A percentile compares a stretch with the other conserved stretches of the same genome.
phyloP scores from a whole-genome alignment of 2,329 filamentous ascomycete genomes.

The Zymoseptoria passerinii region DNA sequence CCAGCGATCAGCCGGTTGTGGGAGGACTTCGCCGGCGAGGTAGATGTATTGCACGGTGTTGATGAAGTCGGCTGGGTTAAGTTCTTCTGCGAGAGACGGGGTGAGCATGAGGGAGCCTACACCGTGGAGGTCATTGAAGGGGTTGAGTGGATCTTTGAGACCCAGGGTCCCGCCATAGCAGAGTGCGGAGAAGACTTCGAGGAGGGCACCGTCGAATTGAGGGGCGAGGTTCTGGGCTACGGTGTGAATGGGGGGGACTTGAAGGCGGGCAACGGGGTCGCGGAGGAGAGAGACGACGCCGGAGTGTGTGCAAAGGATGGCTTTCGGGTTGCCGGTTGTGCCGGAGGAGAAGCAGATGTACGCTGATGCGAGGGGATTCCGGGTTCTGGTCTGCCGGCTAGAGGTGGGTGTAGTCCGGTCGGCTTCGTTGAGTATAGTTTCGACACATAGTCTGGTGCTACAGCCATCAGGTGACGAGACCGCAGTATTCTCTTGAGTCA shows the following conservation, averaged over 20 bases:
- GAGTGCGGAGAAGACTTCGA: background rate
- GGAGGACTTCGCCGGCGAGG: background rate
- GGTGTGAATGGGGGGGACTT: background rate
- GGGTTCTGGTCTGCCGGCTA: background rate
- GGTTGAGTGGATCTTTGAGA: background rate
- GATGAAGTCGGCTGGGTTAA: background rate
- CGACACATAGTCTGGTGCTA: background rate
- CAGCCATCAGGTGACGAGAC: background rate
- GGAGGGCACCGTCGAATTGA: constrained; percentile 4
- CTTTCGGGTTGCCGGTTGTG: constrained; percentile 2
- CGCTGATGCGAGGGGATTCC: background rate
- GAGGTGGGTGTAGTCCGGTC: no score
- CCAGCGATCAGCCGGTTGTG: background rate
- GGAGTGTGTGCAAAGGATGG: background rate
- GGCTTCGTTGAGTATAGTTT: background rate
- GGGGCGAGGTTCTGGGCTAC: constrained; percentile 1
- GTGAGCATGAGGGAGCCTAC: background rate
- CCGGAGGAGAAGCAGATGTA: constrained; percentile 5
- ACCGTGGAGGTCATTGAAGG: background rate
- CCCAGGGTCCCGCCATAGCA: background rate
- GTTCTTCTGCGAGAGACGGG: background rate
- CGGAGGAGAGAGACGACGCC: background rate
- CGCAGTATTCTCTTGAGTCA: background rate
- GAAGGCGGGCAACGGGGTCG: background rate
- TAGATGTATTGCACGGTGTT: background rate